Percentiles rank a stretch among this genome's conserved stretches.
These are phyloP conservation scores for Stevia rebaudiana DNA, from an alignment of 140 eudicot species.

Conservation along the genomic window DNA sequence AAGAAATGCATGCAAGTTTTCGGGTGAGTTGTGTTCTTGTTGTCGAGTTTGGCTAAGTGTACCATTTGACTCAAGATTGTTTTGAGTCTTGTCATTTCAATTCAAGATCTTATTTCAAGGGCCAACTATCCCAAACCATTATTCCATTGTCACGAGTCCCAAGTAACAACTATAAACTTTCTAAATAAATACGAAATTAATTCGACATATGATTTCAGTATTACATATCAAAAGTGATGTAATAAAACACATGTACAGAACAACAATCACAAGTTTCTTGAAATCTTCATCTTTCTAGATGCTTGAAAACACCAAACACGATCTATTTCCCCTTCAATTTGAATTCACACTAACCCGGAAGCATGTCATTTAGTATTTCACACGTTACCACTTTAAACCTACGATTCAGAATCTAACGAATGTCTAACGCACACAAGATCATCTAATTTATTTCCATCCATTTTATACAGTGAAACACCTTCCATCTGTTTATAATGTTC, in stretches of 20 bases:
- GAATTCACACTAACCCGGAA: background rate
- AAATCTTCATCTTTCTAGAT: background rate
- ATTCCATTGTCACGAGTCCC: slow-evolving; percentile 1
- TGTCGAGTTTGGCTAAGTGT: too few relatives aligned
- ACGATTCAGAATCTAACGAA: slow-evolving; percentile 43
- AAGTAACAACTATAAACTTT: background rate
- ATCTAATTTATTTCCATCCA: slow-evolving; percentile 95
- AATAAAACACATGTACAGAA: background rate
- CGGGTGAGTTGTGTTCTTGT: too few relatives aligned
- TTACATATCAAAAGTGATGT: slow-evolving; percentile 12
- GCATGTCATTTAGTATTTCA: background rate
- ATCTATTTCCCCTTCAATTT: background rate
- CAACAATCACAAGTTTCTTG: slow-evolving; percentile 3
- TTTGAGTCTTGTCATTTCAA: background rate
- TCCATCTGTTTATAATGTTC: slow-evolving; percentile 79
- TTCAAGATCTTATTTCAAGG: too few relatives aligned
- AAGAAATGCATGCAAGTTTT: too few relatives aligned
- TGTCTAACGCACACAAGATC: slow-evolving; percentile 87
- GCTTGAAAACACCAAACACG: background rate
- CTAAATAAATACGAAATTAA: background rate
- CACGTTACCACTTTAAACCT: background rate
- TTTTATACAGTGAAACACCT: slow-evolving; percentile 80
- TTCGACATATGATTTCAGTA: background rate
- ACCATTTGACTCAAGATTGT: too few relatives aligned
- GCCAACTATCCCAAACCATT: background rate